Evolutionary conservation across 768 basidiomycete species (phyloP).

Genomic region (Tricholoma sp.): DNA sequence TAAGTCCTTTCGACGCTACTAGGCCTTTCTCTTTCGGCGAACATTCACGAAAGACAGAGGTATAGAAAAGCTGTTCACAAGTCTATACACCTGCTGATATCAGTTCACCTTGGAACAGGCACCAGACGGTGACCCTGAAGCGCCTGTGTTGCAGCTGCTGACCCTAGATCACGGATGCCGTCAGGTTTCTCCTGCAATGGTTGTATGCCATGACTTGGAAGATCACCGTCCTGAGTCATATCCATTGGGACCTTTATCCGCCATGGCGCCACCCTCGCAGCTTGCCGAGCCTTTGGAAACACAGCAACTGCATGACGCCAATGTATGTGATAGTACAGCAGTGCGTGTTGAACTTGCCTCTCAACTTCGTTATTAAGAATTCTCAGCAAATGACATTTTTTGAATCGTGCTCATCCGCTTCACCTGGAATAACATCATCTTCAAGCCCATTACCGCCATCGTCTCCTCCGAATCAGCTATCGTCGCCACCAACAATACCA

Average conservation of each 20-base stretch:
- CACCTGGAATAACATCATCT: slow-evolving; percentile 1
- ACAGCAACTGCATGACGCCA: neutral
- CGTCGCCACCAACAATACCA: neutral
- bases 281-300: neutral
- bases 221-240: neutral
- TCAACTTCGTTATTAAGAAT: neutral
- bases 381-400: neutral
- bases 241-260: neutral
- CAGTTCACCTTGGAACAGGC: neutral
- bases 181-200: neutral
- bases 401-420: neutral
- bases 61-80: neutral
- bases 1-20: neutral
- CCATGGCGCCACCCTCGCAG: neutral
- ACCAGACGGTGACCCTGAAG: neutral
- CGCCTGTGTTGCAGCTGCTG: neutral
- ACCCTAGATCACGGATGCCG: neutral
- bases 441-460: slow-evolving; percentile 16
- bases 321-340: neutral
- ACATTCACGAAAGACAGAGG: neutral
- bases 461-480: slow-evolving; percentile 14
- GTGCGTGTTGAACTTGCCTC: neutral
- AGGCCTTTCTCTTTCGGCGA: too few species aligned
- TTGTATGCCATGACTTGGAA: neutral
- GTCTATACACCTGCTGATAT: neutral